Percentiles rank a stretch among this genome's conserved stretches.
phyloP scores from a whole-genome alignment of 495 filamentous ascomycete species.

The Bacidia rubella region DNA sequence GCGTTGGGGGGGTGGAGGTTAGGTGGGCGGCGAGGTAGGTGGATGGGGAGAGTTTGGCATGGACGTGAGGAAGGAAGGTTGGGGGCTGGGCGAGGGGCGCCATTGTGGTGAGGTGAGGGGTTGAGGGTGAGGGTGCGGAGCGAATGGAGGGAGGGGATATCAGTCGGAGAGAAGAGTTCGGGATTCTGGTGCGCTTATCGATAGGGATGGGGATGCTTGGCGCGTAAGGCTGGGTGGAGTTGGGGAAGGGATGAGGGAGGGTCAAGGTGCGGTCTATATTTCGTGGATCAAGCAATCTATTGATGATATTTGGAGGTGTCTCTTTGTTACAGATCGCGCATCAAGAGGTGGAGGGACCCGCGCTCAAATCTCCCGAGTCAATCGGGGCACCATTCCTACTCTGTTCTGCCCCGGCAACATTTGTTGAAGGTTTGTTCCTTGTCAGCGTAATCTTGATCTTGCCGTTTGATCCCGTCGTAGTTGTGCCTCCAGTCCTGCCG shows the following conservation, averaged over 20 bases:
- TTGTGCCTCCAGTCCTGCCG: background rate
- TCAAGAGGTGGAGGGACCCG: no score
- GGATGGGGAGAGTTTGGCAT: conserved; percentile 78
- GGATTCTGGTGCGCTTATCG: no score
- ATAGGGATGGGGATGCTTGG: background rate
- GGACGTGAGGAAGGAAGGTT: conserved; percentile 65
- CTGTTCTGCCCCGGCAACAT: no score
- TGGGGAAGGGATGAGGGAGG: no score
- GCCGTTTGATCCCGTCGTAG: background rate
- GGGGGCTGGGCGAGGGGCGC: conserved; percentile 25
- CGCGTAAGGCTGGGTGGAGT: no score
- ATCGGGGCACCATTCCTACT: no score
- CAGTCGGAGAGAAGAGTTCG: background rate
- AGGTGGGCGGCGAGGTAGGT: conserved; percentile 85
- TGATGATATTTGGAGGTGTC: no score
- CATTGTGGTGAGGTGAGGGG: background rate
- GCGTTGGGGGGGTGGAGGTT: conserved; percentile 40
- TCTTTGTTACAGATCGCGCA: no score
- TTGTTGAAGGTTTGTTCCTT: background rate
- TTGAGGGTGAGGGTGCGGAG: background rate
- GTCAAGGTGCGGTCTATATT: no score
- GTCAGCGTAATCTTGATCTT: background rate
- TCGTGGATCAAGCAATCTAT: no score
- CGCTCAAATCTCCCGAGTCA: no score
- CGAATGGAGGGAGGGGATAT: background rate